These are phyloP conservation scores for Grigorovia yakushimaensis DNA, from an alignment of 805 yeast species.

Conservation along the genomic window DNA sequence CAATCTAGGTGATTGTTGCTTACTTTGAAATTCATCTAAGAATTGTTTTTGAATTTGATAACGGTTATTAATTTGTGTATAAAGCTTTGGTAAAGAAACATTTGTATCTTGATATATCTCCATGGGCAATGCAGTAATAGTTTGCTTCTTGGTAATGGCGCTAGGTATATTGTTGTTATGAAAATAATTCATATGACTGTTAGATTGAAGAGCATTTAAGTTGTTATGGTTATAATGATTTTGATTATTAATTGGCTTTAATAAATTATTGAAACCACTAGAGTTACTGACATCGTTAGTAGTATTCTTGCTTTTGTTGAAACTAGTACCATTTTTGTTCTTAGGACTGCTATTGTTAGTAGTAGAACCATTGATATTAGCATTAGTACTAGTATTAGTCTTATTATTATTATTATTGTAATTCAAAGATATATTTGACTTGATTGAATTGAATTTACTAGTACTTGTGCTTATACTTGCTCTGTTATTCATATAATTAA, in stretches of 20 bases:
- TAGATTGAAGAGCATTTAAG: background rate
- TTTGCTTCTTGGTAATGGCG: background rate
- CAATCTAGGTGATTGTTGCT: background rate
- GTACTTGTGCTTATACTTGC: background rate
- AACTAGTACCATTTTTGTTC: background rate
- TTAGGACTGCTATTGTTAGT: background rate
- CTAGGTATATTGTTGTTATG: background rate
- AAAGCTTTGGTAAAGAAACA: background rate
- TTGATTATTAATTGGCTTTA: too few relatives aligned
- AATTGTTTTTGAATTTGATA: background rate
- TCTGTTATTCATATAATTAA: background rate
- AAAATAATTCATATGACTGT: background rate
- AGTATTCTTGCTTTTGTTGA: background rate
- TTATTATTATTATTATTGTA: too few relatives aligned
- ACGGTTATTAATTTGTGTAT: slow-evolving; percentile 1
- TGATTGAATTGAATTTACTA: background rate
- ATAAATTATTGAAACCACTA: too few relatives aligned
- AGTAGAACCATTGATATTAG: too few relatives aligned
- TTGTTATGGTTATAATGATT: too few relatives aligned
- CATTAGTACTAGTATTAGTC: background rate
- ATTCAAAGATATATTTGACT: background rate
- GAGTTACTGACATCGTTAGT: background rate
- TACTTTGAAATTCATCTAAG: background rate
- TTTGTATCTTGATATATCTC: background rate
- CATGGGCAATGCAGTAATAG: slow-evolving; percentile 4